Percentiles rank a stretch among this genome's conserved stretches.
Conservation (phyloP, 352 stramenopile species). For the Phytophthora capsici region DNA sequence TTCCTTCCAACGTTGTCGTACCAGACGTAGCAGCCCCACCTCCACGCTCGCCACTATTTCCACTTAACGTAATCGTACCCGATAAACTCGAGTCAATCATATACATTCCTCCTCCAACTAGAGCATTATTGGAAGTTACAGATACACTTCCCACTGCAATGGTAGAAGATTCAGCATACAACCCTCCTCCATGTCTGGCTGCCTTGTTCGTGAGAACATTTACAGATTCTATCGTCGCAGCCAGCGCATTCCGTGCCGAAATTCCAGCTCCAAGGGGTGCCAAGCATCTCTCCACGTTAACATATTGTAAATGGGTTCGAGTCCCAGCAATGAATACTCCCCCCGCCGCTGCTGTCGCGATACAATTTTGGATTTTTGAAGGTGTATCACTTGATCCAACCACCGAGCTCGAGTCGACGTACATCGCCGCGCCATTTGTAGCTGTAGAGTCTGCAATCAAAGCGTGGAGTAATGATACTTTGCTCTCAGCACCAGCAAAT, state of each 20-base stretch:
- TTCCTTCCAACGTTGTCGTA: slow-evolving; percentile 16
- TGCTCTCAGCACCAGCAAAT: slow-evolving; percentile 17
- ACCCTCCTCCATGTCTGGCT: slow-evolving; percentile 33
- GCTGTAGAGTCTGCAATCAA: slow-evolving; percentile 20
- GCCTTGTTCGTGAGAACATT: slow-evolving; percentile 25
- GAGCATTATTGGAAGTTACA: slow-evolving; percentile 31
- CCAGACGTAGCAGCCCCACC: slow-evolving; percentile 31
- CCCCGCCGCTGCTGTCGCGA: slow-evolving; percentile 28
- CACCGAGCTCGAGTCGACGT: slow-evolving; percentile 37
- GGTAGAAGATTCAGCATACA: slow-evolving; percentile 12
- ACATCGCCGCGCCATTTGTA: slow-evolving; percentile 39
- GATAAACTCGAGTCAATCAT: slow-evolving; percentile 27
- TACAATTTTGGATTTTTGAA: slow-evolving; percentile 20
- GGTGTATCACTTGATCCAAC: slow-evolving; percentile 4
- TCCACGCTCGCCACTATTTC: slow-evolving; percentile 36
- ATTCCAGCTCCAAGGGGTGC: slow-evolving; percentile 39
- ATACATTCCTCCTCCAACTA: slow-evolving; percentile 37
- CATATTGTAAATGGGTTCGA: slow-evolving; percentile 28
- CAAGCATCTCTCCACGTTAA: slow-evolving; percentile 32
- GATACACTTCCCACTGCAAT: slow-evolving; percentile 13
- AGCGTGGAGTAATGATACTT: slow-evolving; percentile 14
- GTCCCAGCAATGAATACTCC: slow-evolving; percentile 39
- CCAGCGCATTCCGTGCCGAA: not conserved
- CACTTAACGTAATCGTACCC: slow-evolving; percentile 20
- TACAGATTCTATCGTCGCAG: slow-evolving; percentile 14